phyloP scores from a whole-genome alignment of 2,329 filamentous ascomycete species.

The Tolypocladium album region DNA sequence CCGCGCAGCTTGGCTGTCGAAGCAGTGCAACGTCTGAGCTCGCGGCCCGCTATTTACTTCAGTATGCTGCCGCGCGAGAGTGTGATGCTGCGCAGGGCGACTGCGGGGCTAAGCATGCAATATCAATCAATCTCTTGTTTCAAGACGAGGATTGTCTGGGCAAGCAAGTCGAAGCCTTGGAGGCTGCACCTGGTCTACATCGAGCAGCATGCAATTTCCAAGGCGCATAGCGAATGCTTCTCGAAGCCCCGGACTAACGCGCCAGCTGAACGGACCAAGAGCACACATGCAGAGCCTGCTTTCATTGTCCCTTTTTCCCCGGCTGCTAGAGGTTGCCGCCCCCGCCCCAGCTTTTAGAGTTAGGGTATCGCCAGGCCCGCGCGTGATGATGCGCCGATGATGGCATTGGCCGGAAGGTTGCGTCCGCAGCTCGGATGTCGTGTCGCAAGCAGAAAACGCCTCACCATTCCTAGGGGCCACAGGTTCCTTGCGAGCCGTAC shows the following conservation, averaged over 20 bases:
- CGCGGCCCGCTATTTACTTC: neutral
- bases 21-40: too few relatives aligned
- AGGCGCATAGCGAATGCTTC: neutral
- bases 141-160: neutral
- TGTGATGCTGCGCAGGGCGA: neutral
- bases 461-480: neutral
- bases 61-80: neutral
- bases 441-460: neutral
- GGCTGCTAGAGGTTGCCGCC: neutral
- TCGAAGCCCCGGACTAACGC: neutral
- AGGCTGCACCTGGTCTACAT: neutral
- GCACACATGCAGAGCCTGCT: neutral
- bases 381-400: neutral
- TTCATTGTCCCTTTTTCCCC: neutral
- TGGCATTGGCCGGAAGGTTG: neutral
- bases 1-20: too few relatives aligned
- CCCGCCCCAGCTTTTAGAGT: constrained; percentile 2
- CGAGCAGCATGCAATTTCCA: neutral
- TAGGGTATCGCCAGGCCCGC: neutral
- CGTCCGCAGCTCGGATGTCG: neutral
- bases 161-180: neutral
- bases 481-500: neutral
- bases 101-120: neutral
- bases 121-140: neutral
- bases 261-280: neutral